phyloP scores from a whole-genome alignment of 164 flowering plant genomes.

The Santalum album region DNA sequence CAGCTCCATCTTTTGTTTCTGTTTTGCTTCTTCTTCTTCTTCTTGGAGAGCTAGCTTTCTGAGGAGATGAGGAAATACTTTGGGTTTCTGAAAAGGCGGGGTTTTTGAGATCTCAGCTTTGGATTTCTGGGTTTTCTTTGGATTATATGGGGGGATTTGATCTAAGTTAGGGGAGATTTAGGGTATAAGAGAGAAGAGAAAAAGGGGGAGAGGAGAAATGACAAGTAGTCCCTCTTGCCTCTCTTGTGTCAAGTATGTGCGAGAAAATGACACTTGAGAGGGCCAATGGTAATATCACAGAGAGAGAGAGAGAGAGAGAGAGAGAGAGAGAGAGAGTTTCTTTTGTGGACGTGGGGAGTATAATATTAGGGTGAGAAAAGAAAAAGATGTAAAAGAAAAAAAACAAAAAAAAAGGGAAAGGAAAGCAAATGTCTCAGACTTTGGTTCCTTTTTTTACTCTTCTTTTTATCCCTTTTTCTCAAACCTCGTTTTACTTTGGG shows the following conservation, averaged over 20 bases:
- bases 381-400: slow-evolving; percentile 5
- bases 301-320: slow-evolving; percentile 16
- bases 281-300: slow-evolving; percentile 2
- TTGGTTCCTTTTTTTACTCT: slow-evolving; percentile 28
- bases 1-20: slow-evolving; percentile 72
- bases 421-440: slow-evolving; percentile 10
- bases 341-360: slow-evolving; percentile 31
- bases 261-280: slow-evolving; percentile 83
- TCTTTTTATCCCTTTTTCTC: slow-evolving; percentile 17
- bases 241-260: slow-evolving; percentile 86
- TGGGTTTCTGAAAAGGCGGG: slow-evolving; percentile 9
- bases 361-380: slow-evolving; percentile 12
- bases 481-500: neutral
- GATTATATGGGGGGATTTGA: no score
- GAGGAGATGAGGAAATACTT: neutral
- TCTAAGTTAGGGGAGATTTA: no score
- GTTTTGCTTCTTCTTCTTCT: neutral
- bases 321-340: slow-evolving; percentile 12
- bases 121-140: no score
- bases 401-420: slow-evolving; percentile 9
- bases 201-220: slow-evolving; percentile 24
- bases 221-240: slow-evolving; percentile 69
- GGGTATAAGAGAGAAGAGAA: slow-evolving; percentile 24
- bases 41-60: neutral
- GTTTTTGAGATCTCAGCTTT: slow-evolving; percentile 4